These are phyloP conservation scores for Mycena belliarum DNA, from an alignment of 768 basidiomycete species.

Conservation along the genomic window DNA sequence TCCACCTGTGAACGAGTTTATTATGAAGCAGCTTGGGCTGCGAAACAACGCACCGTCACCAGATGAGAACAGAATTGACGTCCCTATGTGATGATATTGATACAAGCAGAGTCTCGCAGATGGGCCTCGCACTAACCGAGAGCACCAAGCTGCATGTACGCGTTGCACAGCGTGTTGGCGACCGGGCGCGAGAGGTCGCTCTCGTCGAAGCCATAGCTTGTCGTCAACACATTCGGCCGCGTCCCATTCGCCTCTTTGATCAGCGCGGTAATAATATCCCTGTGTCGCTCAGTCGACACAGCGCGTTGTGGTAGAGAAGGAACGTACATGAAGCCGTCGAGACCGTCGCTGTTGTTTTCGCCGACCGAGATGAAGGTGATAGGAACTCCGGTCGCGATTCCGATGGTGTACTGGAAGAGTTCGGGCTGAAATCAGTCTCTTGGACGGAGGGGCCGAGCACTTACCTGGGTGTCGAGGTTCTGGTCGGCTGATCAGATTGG, in stretches of 20 bases:
- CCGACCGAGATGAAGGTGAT: conserved; percentile 36
- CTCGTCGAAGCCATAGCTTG: conserved; percentile 31
- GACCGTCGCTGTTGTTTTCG: conserved; percentile 27
- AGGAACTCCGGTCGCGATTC: conserved; percentile 35
- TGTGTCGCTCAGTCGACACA: conserved; percentile 20
- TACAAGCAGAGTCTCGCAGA: background rate
- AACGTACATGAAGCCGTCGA: conserved; percentile 20
- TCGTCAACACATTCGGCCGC: conserved; percentile 21
- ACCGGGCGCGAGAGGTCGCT: conserved; percentile 30
- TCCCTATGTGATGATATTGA: background rate
- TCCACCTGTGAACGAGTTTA: conserved; percentile 27
- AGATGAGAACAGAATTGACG: conserved; percentile 49
- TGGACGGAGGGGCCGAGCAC: background rate
- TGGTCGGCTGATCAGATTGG: background rate
- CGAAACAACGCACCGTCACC: conserved; percentile 45
- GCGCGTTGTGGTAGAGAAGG: too few relatives aligned
- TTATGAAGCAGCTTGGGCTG: too few relatives aligned
- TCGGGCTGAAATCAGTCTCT: too few relatives aligned
- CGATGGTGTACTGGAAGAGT: conserved; percentile 33
- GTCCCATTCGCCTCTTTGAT: conserved; percentile 10
- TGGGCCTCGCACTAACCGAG: conserved; percentile 26
- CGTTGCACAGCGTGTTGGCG: conserved; percentile 26
- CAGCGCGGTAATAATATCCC: conserved; percentile 25
- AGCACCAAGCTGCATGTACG: conserved; percentile 39
- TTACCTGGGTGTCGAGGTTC: conserved; percentile 23